These are phyloP conservation scores for Stramenopiles sp. DNA, from an alignment of 352 stramenopile genomes.

Conservation along the genomic window DNA sequence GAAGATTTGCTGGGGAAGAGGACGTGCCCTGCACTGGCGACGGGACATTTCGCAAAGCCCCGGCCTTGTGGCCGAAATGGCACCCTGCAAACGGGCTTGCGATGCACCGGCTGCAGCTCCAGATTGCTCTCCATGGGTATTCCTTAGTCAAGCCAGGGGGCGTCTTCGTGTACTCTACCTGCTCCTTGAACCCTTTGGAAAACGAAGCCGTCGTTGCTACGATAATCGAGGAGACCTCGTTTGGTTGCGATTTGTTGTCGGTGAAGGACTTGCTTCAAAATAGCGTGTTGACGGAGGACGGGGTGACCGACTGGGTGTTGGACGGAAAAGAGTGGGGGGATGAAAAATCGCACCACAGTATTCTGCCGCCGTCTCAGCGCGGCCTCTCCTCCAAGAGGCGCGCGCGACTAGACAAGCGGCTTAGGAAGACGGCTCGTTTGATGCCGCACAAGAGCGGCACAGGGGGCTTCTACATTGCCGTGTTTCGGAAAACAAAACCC, in stretches of 20 bases:
- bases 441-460: neutral
- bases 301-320: neutral
- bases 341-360: neutral
- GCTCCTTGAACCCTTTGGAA: constrained; percentile 52
- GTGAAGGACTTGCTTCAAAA: neutral
- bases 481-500: neutral
- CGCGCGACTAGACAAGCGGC: neutral
- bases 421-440: neutral
- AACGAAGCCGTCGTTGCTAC: constrained; percentile 50
- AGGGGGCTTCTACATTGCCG: neutral
- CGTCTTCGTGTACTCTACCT: constrained; percentile 42
- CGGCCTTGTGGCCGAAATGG: constrained; percentile 53
- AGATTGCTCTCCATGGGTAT: constrained; percentile 1
- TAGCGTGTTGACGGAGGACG: neutral
- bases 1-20: constrained; percentile 11
- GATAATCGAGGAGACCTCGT: neutral
- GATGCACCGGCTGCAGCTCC: constrained; percentile 34
- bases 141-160: constrained; percentile 33
- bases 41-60: constrained; percentile 45
- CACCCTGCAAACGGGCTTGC: constrained; percentile 30
- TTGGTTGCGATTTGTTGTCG: neutral
- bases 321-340: neutral
- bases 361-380: neutral
- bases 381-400: neutral
- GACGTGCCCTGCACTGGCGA: constrained; percentile 50